A percentile compares a stretch with the other conserved stretches of the same genome.
Conservation (phyloP, 805 yeast species). For the Candida ipomoeae region DNA sequence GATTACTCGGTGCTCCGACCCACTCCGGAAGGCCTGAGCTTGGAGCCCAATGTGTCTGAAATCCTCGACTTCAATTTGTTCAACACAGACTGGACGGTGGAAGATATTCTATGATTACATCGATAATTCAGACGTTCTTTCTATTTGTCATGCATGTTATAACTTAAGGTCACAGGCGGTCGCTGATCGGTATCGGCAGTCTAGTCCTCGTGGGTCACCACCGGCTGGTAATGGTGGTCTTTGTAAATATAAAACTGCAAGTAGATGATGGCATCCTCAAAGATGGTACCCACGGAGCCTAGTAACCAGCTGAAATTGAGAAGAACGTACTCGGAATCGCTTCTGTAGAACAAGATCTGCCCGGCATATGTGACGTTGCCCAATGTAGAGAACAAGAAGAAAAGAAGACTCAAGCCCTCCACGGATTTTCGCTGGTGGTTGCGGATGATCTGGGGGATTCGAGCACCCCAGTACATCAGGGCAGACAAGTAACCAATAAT, state of each 20-base stretch:
- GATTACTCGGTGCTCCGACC: constrained; percentile 1
- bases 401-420: constrained; percentile 78
- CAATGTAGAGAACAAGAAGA: constrained; percentile 67
- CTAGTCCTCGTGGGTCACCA: neutral
- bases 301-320: constrained; percentile 72
- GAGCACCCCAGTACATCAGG: constrained; percentile 60
- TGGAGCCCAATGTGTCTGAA: constrained; percentile 7
- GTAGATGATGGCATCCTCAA: constrained; percentile 64
- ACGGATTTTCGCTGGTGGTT: constrained; percentile 76
- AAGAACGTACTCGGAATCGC: constrained; percentile 54
- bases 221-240: constrained; percentile 18
- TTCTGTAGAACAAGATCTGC: constrained; percentile 63
- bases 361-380: constrained; percentile 76
- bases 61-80: constrained; percentile 13
- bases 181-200: no score
- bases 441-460: constrained; percentile 77
- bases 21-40: neutral
- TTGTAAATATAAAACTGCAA: constrained; percentile 63
- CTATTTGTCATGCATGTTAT: neutral
- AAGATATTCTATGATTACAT: constrained; percentile 8
- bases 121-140: neutral
- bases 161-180: no score
- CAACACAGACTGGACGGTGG: constrained; percentile 11
- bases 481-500: constrained; percentile 70
- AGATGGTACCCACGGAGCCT: constrained; percentile 74